These are phyloP conservation scores for Alternaria triticimaculans DNA, from an alignment of 2,329 filamentous ascomycete species.

Conservation along the genomic window DNA sequence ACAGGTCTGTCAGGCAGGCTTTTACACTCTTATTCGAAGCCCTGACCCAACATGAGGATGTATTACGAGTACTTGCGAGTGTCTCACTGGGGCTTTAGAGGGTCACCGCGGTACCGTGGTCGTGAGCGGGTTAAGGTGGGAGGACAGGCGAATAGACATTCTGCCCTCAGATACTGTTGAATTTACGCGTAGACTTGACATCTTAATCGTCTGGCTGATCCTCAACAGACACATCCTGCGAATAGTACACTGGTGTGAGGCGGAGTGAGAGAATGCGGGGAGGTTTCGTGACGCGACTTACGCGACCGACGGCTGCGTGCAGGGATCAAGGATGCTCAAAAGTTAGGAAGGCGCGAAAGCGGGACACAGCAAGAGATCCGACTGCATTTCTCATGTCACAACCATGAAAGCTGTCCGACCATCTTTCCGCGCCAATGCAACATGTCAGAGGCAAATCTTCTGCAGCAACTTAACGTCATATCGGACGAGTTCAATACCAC, in stretches of 20 bases:
- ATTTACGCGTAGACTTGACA: not conserved
- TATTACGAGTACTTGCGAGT: not conserved
- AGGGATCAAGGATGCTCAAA: constrained; percentile 18
- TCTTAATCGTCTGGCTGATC: not conserved
- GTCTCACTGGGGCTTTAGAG: not conserved
- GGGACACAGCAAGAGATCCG: constrained; percentile 1
- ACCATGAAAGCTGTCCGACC: constrained; percentile 19
- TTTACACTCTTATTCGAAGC: not conserved
- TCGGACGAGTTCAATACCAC: constrained; percentile 43
- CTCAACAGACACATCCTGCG: not conserved
- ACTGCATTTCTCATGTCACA: not conserved
- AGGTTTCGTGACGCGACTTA: constrained; percentile 2
- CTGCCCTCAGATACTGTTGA: not conserved
- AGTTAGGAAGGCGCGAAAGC: constrained; percentile 13
- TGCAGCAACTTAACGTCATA: not conserved
- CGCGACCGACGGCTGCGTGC: constrained; percentile 10
- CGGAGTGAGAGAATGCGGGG: not conserved
- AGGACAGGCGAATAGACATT: not conserved
- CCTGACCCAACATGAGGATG: not conserved
- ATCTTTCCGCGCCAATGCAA: constrained; percentile 24
- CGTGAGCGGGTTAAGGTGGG: not conserved
- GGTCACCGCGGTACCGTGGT: not conserved
- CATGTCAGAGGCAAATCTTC: constrained; percentile 13
- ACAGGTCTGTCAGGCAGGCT: not conserved
- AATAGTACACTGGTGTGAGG: not conserved